Base-by-base conservation (phyloP, 192 early-diverging fungal species). In the Linnemannia zychae region DNA sequence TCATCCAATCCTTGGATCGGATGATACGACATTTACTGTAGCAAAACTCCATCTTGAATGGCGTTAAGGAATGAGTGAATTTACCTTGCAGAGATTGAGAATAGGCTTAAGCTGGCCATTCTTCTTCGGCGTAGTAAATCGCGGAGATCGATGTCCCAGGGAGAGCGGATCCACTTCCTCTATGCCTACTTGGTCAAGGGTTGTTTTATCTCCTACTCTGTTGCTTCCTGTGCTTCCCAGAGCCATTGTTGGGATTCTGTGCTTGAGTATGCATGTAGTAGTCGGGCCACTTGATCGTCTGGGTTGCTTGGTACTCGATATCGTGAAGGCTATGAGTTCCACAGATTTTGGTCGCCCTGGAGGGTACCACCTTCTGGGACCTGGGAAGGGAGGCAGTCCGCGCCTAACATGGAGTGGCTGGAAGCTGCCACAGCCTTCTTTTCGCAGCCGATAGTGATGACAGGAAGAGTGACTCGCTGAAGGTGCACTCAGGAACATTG, bases 21-120 rank as follows among this genome's bases (percentile, higher is more conserved):
- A 88, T 71, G 47, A 85, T 57, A 34, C 53, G 52, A 33, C 74
- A 88, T 0, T 81, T 47, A 2, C 40, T 16, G 3, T 47, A 15
- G 17, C 79, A 31, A 4, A 74, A 49, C 46, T 86, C 77, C 77
- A 79, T 86, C 47, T 79, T 86, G 83, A 79, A 79, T 40, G 31
- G 12, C 37, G 67, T 5, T 12, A 44, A 18, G 67, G 74, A 34
- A 86, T 69, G 57, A 57, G 72, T 24, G 48, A 60, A 44, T 86
- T 86, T 36, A 86, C 11, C 7, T 67, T 57, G 17, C 71, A 16
- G 1, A 86, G 63, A 48, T 79, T 77, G 13, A 86, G 83, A 9
- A 78, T 53, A 3, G 17, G 49, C 18, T 7, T 53, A 7, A 53
- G 50, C 1, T 53, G 50, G 50, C 50, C 50, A 4, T 53, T 53